Percentiles rank a stretch among this genome's conserved stretches.
These are phyloP conservation scores for Patellifolia procumbens DNA, from an alignment of 179 eudicot species.

Conservation along the genomic window DNA sequence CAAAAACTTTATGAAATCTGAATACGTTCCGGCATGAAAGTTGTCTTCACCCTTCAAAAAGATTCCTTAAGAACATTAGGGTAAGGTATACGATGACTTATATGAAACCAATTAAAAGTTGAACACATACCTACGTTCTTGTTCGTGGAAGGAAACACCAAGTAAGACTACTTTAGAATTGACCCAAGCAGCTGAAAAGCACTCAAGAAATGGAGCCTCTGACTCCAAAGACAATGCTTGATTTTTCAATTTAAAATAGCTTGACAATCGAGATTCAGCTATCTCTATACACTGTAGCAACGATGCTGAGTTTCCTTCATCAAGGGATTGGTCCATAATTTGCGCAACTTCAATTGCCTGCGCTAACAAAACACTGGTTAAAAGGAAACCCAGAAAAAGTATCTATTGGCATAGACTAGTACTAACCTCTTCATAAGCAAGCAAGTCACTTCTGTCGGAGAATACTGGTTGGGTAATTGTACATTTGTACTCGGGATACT, in stretches of 20 bases:
- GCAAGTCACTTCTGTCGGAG: constrained; percentile 52
- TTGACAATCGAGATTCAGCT: constrained; percentile 54
- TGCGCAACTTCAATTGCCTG: constrained; percentile 95
- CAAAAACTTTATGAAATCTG: background rate
- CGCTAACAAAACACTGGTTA: constrained; percentile 12
- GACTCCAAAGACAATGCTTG: constrained; percentile 37
- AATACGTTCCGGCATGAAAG: background rate
- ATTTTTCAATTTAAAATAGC: constrained; percentile 27
- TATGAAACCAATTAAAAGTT: background rate
- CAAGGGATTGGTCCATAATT: constrained; percentile 84
- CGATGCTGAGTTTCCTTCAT: constrained; percentile 55
- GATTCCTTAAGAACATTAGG: background rate
- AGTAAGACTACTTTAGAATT: constrained; percentile 78
- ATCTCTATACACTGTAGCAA: constrained; percentile 62
- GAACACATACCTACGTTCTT: constrained; percentile 57
- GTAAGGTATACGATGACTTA: background rate
- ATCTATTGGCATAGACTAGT: background rate
- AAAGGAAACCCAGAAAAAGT: constrained; percentile 9
- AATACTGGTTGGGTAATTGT: constrained; percentile 53
- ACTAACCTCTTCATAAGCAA: constrained; percentile 91
- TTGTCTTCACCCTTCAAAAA: background rate
- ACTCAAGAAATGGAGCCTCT: constrained; percentile 44
- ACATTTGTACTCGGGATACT: constrained; percentile 81
- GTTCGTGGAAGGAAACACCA: constrained; percentile 86
- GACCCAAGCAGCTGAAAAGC: constrained; percentile 82